Evolutionary conservation across 192 early-diverging fungal species (phyloP).

Genomic region (Coemansia sp.): DNA sequence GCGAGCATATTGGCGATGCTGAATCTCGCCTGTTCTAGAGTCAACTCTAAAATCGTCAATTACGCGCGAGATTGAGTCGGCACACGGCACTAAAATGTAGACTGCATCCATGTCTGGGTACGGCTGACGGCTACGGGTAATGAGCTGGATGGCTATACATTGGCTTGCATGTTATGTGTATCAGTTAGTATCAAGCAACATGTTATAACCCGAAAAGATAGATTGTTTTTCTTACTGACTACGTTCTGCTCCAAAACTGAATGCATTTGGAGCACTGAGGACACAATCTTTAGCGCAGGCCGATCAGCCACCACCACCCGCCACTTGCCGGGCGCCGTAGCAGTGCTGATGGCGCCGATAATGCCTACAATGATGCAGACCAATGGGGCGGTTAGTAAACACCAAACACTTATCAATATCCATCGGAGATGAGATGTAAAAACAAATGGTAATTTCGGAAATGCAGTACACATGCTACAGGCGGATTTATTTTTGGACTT

Average conservation of each 20-base stretch:
- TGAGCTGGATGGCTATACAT: constrained; percentile 43
- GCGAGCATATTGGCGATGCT: constrained; percentile 23
- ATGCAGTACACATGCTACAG: not conserved
- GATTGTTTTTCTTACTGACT: constrained; percentile 22
- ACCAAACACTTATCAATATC: not conserved
- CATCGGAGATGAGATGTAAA: constrained; percentile 11
- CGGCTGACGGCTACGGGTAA: constrained; percentile 46
- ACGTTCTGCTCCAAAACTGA: constrained; percentile 50
- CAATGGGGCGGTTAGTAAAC: not conserved
- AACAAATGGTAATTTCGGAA: not conserved
- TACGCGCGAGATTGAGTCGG: constrained; percentile 41
- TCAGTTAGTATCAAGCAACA: not conserved
- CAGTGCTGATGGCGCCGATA: constrained; percentile 40
- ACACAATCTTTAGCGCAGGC: constrained; percentile 50
- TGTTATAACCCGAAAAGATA: not conserved
- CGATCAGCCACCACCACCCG: constrained; percentile 52
- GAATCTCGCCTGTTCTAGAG: not conserved
- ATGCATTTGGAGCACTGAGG: constrained; percentile 50
- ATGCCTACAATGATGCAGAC: constrained; percentile 28
- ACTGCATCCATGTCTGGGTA: constrained; percentile 54
- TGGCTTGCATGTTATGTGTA: not conserved
- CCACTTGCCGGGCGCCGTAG: constrained; percentile 38
- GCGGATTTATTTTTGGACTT: constrained; percentile 2
- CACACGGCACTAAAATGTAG: constrained; percentile 52
- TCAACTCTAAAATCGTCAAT: constrained; percentile 39